These are phyloP conservation scores for Colletotrichum sojae DNA, from an alignment of 2,329 filamentous ascomycete species.

Conservation along the genomic window DNA sequence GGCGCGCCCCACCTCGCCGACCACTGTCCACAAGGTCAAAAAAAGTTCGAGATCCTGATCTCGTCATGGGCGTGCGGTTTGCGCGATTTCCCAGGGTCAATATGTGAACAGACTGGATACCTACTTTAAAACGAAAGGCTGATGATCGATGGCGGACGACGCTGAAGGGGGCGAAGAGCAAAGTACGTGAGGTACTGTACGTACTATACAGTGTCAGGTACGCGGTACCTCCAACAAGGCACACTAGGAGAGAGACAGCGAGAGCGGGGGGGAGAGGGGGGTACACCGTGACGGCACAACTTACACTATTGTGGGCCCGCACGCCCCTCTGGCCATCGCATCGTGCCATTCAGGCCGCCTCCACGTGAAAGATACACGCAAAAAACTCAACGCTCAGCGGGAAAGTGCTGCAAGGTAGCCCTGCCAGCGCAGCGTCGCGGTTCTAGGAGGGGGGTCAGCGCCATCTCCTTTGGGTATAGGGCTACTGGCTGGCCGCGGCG, in stretches of 20 bases:
- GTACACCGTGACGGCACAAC: background rate
- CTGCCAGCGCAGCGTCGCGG: conserved; percentile 36
- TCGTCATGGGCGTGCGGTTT: conserved; percentile 36
- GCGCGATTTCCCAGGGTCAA: conserved; percentile 37
- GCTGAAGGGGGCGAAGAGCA: background rate
- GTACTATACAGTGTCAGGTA: too few species aligned
- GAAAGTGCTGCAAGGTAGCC: conserved; percentile 37
- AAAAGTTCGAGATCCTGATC: conserved; percentile 20
- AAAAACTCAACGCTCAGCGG: conserved; percentile 38
- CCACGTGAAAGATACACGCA: conserved; percentile 38
- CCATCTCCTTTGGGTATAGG: conserved; percentile 35
- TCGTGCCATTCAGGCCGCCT: conserved; percentile 33
- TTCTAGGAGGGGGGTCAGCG: conserved; percentile 37
- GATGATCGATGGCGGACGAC: conserved; percentile 11
- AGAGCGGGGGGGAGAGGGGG: background rate
- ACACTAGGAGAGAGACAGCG: conserved; percentile 3
- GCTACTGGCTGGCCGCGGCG: conserved; percentile 33
- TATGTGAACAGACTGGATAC: background rate
- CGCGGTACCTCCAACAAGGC: background rate
- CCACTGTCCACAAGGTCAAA: background rate
- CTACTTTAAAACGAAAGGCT: conserved; percentile 19
- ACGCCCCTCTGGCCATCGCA: conserved; percentile 31
- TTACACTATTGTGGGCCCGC: background rate
- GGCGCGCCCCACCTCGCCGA: conserved; percentile 19
- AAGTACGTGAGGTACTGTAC: too few species aligned